phyloP scores from a whole-genome alignment of 768 basidiomycete species.

The Kwoniella mangroviensis region DNA sequence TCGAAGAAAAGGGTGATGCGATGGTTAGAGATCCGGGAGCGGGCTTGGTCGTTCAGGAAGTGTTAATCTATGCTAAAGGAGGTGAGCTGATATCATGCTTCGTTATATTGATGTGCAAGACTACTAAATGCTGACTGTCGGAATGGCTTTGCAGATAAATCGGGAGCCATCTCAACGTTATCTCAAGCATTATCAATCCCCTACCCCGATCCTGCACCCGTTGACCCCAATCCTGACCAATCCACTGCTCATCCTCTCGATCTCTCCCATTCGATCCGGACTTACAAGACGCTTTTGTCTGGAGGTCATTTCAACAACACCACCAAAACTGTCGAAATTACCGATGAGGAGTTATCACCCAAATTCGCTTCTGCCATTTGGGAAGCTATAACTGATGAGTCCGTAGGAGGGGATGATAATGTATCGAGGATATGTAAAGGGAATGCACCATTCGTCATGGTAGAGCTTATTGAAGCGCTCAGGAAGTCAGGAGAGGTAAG shows the following conservation, averaged over 20 bases:
- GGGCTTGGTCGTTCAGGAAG: slow-evolving; percentile 75
- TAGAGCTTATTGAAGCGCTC: slow-evolving; percentile 51
- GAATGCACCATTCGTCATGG: slow-evolving; percentile 50
- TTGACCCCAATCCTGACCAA: slow-evolving; percentile 28
- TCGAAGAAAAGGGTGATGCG: slow-evolving; percentile 67
- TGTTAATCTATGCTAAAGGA: slow-evolving; percentile 83
- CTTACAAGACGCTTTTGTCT: slow-evolving; percentile 88
- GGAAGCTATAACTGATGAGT: slow-evolving; percentile 38
- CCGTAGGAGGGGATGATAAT: slow-evolving; percentile 52
- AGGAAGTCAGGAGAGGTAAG: slow-evolving; percentile 21
- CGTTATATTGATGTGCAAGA: too few species aligned
- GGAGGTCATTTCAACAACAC: slow-evolving; percentile 83
- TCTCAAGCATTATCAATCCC: slow-evolving; percentile 64
- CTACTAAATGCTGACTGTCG: too few species aligned
- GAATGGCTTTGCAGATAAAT: slow-evolving; percentile 66
- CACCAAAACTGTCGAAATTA: slow-evolving; percentile 63
- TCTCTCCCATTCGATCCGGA: slow-evolving; percentile 76
- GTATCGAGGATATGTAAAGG: slow-evolving; percentile 46
- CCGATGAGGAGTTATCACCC: slow-evolving; percentile 37
- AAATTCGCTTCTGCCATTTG: slow-evolving; percentile 46
- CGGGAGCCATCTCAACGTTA: slow-evolving; percentile 67
- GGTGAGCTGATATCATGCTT: slow-evolving; percentile 63
- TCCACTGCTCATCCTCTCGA: slow-evolving; percentile 71
- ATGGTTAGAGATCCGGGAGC: slow-evolving; percentile 77
- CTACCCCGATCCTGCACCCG: slow-evolving; percentile 64